phyloP scores from a whole-genome alignment of 805 yeast genomes.

The Kuraishia cidri region DNA sequence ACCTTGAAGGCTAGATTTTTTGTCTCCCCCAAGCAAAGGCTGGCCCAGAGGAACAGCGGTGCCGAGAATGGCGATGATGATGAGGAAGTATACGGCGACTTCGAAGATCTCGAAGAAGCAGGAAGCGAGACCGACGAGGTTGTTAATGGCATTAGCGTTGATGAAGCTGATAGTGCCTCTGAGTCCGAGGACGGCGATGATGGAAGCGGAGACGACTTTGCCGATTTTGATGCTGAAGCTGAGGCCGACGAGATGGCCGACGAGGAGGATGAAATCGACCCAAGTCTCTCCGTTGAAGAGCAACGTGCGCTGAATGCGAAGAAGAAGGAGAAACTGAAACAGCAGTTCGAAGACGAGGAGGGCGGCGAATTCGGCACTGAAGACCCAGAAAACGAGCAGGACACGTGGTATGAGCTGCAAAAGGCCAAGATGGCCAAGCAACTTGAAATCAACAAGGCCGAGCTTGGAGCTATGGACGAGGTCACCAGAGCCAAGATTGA shows the following conservation, averaged over 20 bases:
- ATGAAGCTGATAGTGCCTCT: slow-evolving; percentile 23
- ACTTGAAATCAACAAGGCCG: slow-evolving; percentile 83
- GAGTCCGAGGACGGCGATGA: slow-evolving; percentile 17
- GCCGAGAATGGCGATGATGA: slow-evolving; percentile 31
- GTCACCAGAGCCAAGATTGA: slow-evolving; percentile 77
- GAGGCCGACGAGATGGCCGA: slow-evolving; percentile 31
- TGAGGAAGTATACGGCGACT: slow-evolving; percentile 40
- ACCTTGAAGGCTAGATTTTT: slow-evolving; percentile 38
- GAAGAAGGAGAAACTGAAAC: slow-evolving; percentile 79
- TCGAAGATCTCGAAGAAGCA: slow-evolving; percentile 17
- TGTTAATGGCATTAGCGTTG: slow-evolving; percentile 16
- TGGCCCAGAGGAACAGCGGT: slow-evolving; percentile 14
- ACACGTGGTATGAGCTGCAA: slow-evolving; percentile 96
- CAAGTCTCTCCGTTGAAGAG: slow-evolving; percentile 52
- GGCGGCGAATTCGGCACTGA: slow-evolving; percentile 55
- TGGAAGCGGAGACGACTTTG: slow-evolving; percentile 33
- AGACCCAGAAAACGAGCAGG: slow-evolving; percentile 79
- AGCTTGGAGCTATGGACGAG: slow-evolving; percentile 61
- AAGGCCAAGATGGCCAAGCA: slow-evolving; percentile 97
- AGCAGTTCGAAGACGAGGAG: slow-evolving; percentile 85
- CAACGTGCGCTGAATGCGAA: slow-evolving; percentile 77
- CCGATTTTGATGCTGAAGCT: slow-evolving; percentile 41
- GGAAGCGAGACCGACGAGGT: slow-evolving; percentile 8
- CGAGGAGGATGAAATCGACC: slow-evolving; percentile 28
- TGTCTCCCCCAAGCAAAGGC: slow-evolving; percentile 38